Evolutionary conservation across 1,284 basidiomycete species (phyloP), one percentile per base, ranked within the genome.

Genomic region (Marasmius sp.): DNA sequence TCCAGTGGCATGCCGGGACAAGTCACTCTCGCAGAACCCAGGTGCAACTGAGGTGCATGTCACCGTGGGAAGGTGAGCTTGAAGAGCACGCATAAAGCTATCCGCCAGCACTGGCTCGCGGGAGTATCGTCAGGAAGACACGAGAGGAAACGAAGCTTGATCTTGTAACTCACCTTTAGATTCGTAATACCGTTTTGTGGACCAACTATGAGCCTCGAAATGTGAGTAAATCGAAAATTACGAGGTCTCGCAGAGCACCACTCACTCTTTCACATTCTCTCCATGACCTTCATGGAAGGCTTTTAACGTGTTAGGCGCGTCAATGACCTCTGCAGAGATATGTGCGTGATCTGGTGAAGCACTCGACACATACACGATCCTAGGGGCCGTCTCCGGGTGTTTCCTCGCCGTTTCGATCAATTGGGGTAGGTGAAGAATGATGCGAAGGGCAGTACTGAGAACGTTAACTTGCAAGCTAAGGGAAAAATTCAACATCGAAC

Each of bases 1-100:
- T 8, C 70, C 69, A 7, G 53, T 58, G 10, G 70, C 36, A 37
- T 69, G 65, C 38, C 75, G 73, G 2, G 70, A 68, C 6, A 86
- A 65, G 12, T 72, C 70, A 6, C 84, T 81, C 52, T 69, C 58
- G 68, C 84, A 85, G 61, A 74, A 80, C 0, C 84, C 83, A 11
- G 83, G 84, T 51, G 77, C 76, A 36, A 81, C 76, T 12, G 75
- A 51, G 54, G 71, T 70, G 51, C 74, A 66, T 33, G 78, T 75
- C 16, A 82, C 68, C 0, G 76, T 70, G 48, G 61, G 50, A 7
- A 82, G 71, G 39, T 70, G 75, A 6, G 74, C 71, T 8, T 70
- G 72, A 0, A 83, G 67, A 5, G 75, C 76, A 11, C 77, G 79
- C 14, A 70, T 69, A 65, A 82, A 79, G 53, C 80, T 69, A 1